Conservation (phyloP, 805 yeast genomes). For the Kuraishia hungarica region DNA sequence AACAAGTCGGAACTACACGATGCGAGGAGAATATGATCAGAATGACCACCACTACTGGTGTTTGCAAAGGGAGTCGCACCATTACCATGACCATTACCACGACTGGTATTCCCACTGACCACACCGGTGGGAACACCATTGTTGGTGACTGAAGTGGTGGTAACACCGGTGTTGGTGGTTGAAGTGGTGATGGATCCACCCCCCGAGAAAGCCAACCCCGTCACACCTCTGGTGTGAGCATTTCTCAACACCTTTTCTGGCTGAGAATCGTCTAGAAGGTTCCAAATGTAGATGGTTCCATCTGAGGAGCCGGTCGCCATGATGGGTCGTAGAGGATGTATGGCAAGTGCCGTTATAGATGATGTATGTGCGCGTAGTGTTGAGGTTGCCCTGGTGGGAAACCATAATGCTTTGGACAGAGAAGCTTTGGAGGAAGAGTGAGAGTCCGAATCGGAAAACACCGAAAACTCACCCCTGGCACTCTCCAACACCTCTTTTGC, state of each 20-base stretch:
- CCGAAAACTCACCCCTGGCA: constrained; percentile 11
- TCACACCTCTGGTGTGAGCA: constrained; percentile 73
- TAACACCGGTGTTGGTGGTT: constrained; percentile 4
- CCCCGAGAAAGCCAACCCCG: constrained; percentile 44
- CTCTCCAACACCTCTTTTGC: constrained; percentile 36
- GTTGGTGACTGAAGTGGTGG: too few relatives aligned
- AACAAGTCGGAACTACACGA: constrained; percentile 44
- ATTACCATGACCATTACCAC: too few relatives aligned
- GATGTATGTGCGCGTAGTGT: constrained; percentile 47
- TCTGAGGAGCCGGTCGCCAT: constrained; percentile 62
- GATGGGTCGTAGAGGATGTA: constrained; percentile 70
- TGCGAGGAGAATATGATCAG: too few relatives aligned
- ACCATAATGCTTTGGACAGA: background rate
- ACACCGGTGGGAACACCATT: too few relatives aligned
- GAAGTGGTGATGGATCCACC: constrained; percentile 3
- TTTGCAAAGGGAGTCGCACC: too few relatives aligned
- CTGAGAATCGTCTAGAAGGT: constrained; percentile 44
- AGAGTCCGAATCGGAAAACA: constrained; percentile 7
- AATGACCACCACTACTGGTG: too few relatives aligned
- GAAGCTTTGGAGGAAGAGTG: too few relatives aligned
- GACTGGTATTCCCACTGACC: too few relatives aligned
- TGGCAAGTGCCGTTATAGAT: constrained; percentile 50
- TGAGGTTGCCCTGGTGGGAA: background rate
- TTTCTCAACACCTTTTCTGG: constrained; percentile 50
- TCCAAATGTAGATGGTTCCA: constrained; percentile 72